phyloP scores from a whole-genome alignment of 805 yeast species.

The Zygotorulaspora sp. region DNA sequence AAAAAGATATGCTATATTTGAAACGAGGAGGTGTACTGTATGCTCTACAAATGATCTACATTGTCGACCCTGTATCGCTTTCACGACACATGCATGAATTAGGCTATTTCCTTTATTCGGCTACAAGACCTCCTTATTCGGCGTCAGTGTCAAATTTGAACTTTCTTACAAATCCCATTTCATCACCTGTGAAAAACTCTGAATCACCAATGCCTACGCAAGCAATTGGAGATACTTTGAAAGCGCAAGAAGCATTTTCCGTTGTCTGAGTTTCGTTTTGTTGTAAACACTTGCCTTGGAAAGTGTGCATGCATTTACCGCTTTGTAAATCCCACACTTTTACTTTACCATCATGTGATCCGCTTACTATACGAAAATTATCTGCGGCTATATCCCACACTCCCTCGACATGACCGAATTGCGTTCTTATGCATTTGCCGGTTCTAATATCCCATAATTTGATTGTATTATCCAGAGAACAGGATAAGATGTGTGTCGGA shows the following conservation, averaged over 20 bases:
- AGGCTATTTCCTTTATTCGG: background rate
- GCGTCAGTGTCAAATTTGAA: conserved; percentile 65
- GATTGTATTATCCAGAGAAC: conserved; percentile 88
- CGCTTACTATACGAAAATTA: conserved; percentile 88
- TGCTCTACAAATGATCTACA: background rate
- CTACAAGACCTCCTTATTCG: too few relatives aligned
- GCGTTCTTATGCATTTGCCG: conserved; percentile 86
- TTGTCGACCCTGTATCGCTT: background rate
- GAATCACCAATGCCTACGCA: conserved; percentile 88
- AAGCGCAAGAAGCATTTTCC: background rate
- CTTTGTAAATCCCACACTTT: conserved; percentile 96
- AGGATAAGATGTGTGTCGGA: conserved; percentile 82
- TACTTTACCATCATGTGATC: conserved; percentile 87
- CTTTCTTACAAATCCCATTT: conserved; percentile 81
- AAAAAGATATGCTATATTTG: too few relatives aligned
- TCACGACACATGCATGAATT: background rate
- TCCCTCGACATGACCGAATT: conserved; percentile 97
- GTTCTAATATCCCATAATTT: conserved; percentile 86
- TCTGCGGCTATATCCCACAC: conserved; percentile 97
- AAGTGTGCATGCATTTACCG: conserved; percentile 92
- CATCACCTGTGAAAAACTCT: conserved; percentile 84
- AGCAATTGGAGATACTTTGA: conserved; percentile 35
- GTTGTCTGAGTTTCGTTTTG: conserved; percentile 3
- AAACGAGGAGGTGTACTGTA: background rate
- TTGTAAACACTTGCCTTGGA: conserved; percentile 48